Conservation (phyloP, 306 rosid species). For the Acacia melanoxylon region DNA sequence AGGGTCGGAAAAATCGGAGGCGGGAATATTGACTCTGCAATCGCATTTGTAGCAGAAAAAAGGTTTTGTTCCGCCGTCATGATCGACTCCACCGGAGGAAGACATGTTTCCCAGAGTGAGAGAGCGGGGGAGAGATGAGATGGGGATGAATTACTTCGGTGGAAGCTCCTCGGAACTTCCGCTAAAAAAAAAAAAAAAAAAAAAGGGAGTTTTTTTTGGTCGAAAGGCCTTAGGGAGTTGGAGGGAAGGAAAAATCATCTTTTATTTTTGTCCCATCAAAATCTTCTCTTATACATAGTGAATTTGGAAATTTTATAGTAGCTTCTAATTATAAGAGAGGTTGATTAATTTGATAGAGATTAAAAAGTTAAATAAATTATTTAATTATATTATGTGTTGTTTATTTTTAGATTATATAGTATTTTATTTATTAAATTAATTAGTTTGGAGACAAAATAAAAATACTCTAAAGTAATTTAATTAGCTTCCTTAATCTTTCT, state of each 20-base stretch:
- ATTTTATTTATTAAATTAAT: too few species aligned
- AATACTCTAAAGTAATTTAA: too few species aligned
- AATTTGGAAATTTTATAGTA: too few species aligned
- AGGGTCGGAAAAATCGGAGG: conserved; percentile 64
- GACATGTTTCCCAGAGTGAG: conserved; percentile 51
- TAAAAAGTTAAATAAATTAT: too few species aligned
- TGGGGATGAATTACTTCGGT: not conserved
- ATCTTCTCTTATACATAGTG: not conserved
- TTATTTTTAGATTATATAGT: too few species aligned
- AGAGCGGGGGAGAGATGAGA: not conserved
- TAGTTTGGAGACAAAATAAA: too few species aligned
- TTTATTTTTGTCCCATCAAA: too few species aligned
- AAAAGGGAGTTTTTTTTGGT: too few species aligned
- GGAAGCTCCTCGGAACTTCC: not conserved
- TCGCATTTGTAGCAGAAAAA: conserved; percentile 76
- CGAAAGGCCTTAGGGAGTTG: not conserved
- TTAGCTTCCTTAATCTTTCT: too few species aligned
- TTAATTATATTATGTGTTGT: too few species aligned
- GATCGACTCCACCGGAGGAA: conserved; percentile 40
- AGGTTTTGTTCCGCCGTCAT: conserved; percentile 31
- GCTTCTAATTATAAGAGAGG: too few species aligned
- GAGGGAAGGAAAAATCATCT: not conserved
- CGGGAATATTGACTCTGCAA: conserved; percentile 37
- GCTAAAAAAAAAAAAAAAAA: not conserved
- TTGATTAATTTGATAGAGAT: too few species aligned